Base-by-base conservation (phyloP, 257 asterid genomes). In the Craterostigma plantagineum region DNA sequence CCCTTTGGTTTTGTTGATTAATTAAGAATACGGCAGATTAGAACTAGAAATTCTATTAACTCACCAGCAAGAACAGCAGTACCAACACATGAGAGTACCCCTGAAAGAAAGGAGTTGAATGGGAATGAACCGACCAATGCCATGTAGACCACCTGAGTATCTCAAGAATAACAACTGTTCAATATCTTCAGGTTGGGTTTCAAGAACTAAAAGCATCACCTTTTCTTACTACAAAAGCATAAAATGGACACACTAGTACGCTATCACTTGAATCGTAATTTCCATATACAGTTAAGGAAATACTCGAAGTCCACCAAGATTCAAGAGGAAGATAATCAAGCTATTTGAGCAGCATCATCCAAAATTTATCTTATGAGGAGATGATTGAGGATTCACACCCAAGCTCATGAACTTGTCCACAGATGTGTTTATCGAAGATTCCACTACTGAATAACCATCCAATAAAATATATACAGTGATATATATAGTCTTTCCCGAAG, bases 11-110 rank as follows among this genome's bases (percentile, higher is more conserved):
- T 9, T 3, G 8, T 8, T 36, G 40, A 36, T n/a, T n/a, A n/a
- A 12, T 36, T n/a, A n/a, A n/a, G 12, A 10, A 9, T 2, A 1
- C 40, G 8, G 12, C 11, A 12, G 8, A 36, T 1, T 36, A 36
- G 1, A 3, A 9, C 11, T 36, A 8, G 14, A 10, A 36, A 12
- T 36, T 36, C 40, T 7, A 16, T 40, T 12, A 30, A 50, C 81
- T 59, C 58, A 85, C 94, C 96, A 55, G 93, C 95, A 61, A 87
- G 95, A 57, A 87, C 95, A 1, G 93, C 98, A 33, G 93, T 87
- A 37, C 98, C 98, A 13, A 82, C 73, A 44, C 98, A 87, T 23
- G 98, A 87, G 59, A 82, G 98, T 41, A 82, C 75, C 38, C 98
- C 98, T 1, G 98, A 82, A 43, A 87, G 98, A 39, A 87, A 87